Evolutionary conservation across 805 yeast species (phyloP).

Genomic region (Debaryomyces hansenii): DNA sequence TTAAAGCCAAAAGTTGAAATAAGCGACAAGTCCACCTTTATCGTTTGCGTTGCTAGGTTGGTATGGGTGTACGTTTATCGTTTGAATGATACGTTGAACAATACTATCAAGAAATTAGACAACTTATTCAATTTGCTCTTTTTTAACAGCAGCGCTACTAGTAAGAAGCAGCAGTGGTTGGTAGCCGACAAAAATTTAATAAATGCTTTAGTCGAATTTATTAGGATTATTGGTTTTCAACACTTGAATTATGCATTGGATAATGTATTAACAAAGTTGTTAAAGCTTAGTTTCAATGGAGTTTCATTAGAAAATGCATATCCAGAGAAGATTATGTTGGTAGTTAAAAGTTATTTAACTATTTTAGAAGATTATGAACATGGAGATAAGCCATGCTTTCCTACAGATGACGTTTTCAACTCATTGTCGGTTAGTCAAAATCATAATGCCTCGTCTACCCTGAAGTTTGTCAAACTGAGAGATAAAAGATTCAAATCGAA

Average conservation of each 20-base stretch:
- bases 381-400: constrained; percentile 69
- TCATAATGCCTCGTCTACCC: not conserved
- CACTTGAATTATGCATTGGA: constrained; percentile 80
- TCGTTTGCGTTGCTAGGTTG: constrained; percentile 69
- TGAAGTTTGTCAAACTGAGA: not conserved
- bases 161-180: constrained; percentile 75
- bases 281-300: constrained; percentile 62
- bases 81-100: constrained; percentile 84
- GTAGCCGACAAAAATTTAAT: constrained; percentile 60
- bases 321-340: constrained; percentile 71
- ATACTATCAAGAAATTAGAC: constrained; percentile 79
- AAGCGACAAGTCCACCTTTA: constrained; percentile 52
- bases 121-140: constrained; percentile 57
- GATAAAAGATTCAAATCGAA: constrained; percentile 7
- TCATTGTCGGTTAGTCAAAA: not conserved
- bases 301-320: constrained; percentile 56
- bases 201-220: constrained; percentile 65
- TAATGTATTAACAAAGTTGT: constrained; percentile 68
- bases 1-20: constrained; percentile 61
- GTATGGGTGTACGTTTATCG: constrained; percentile 89
- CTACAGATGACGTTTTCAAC: constrained; percentile 49
- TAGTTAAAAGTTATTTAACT: constrained; percentile 69
- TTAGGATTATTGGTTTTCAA: constrained; percentile 77
- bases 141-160: constrained; percentile 35
- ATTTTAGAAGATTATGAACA: constrained; percentile 62